Conservation (phyloP, 1,139 yeast species). For the Suhomyces chickasaworum region DNA sequence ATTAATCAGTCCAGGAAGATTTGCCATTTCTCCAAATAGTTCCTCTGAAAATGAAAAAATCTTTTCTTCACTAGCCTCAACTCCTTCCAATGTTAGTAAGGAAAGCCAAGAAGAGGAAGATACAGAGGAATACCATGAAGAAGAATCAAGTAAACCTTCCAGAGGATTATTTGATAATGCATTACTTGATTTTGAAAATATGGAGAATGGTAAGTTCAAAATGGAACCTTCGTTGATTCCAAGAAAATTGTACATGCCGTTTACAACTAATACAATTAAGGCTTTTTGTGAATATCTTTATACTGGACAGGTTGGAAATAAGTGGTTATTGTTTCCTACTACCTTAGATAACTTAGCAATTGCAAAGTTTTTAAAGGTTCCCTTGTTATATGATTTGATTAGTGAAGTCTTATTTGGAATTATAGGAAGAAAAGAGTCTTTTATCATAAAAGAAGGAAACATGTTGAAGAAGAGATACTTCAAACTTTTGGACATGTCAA, state of each 20-base stretch:
- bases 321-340: conserved; percentile 68
- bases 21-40: neutral
- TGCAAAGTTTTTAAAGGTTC: conserved; percentile 65
- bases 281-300: conserved; percentile 73
- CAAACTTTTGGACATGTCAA: conserved; percentile 27
- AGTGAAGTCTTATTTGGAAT: conserved; percentile 69
- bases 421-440: conserved; percentile 63
- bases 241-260: conserved; percentile 67
- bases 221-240: conserved; percentile 68
- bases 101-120: conserved; percentile 17
- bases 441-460: conserved; percentile 46
- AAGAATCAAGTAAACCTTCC: neutral
- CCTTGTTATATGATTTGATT: conserved; percentile 66
- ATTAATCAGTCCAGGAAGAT: neutral
- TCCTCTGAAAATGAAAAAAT: neutral
- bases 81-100: conserved; percentile 14
- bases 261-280: conserved; percentile 57
- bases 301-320: conserved; percentile 77
- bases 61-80: conserved; percentile 19
- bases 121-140: conserved; percentile 1
- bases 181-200: conserved; percentile 40
- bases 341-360: conserved; percentile 63
- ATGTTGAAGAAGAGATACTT: conserved; percentile 34
- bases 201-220: conserved; percentile 34
- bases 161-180: conserved; percentile 29